Base-by-base conservation (phyloP, 257 asterid species). In the Ophiorrhiza pumila region DNA sequence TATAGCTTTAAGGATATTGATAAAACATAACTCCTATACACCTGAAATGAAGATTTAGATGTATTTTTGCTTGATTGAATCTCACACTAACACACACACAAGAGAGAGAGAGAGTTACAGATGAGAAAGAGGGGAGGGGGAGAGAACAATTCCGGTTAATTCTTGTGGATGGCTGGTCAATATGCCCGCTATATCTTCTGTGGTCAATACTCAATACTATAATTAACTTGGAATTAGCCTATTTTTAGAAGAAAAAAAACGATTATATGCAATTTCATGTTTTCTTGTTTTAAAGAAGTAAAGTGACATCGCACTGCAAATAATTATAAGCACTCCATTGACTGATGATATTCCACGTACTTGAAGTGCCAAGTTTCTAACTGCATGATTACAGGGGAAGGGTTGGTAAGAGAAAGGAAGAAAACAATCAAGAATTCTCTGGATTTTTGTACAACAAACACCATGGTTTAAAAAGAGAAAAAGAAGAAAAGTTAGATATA, bases 151-250 rank as follows among this genome's bases (percentile, higher is more conserved):
- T 27, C 68, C 31, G 71, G 69, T 75, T 71, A 53, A n/a, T 79
- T 69, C 79, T 60, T 46, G 82, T 70, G 91, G 88, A 81, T 64
- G 65, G 55, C 76, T 89, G 89, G 32, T 74, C 61, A 77, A 79
- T 56, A 72, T 74, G 90, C 82, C 41, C 32, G 27, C 35, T 35
- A 43, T 27, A 25, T 83, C 71, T 71, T 83, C 70, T 55, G 68
- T 69, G 91, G 88, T 56, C 75, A 56, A 56, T 53, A 78, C n/a
- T 56, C 68, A 47, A 23, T 20, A 62, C 49, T 62, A 25, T 61
- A 61, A 25, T 61, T 39, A 62, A 20, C 27, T 23, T 20, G 67
- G 47, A 58, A 55, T 65, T 39, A 37, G 47, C 37, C 55, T 20
- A 50, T 39, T 11, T 60, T 55, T 64, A 42, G 50, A 23, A n/a